These are phyloP conservation scores for Cardamine resedifolia DNA, from an alignment of 345 rosid genomes.

Conservation along the genomic window DNA sequence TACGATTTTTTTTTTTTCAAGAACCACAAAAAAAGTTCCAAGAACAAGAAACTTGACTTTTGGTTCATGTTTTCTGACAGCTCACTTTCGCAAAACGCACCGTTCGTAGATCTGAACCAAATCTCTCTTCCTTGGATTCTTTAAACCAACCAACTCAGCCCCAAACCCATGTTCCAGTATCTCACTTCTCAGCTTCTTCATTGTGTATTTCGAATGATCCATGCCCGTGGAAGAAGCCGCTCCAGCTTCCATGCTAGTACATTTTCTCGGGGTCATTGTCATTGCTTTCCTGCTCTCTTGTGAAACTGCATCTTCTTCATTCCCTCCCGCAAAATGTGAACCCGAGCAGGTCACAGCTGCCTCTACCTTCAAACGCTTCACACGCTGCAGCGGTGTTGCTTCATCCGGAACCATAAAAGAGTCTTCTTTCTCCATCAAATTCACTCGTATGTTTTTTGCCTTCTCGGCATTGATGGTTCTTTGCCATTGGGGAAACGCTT, in stretches of 20 bases:
- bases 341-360: slow-evolving; percentile 24
- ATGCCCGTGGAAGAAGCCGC: slow-evolving; percentile 24
- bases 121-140: slow-evolving; percentile 46
- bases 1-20: background rate
- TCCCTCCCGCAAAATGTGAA: slow-evolving; percentile 17
- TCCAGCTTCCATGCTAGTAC: slow-evolving; percentile 32
- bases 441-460: slow-evolving; percentile 12
- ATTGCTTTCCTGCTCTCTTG: slow-evolving; percentile 26
- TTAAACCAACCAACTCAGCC: slow-evolving; percentile 41
- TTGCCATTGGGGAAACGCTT: slow-evolving; percentile 18
- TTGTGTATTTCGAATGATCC: slow-evolving; percentile 40
- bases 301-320: slow-evolving; percentile 22
- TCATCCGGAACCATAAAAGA: slow-evolving; percentile 18
- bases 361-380: slow-evolving; percentile 45
- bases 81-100: slow-evolving; percentile 35
- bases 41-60: too few relatives aligned
- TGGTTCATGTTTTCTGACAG: background rate
- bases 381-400: slow-evolving; percentile 22
- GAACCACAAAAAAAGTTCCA: background rate
- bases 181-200: slow-evolving; percentile 42
- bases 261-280: slow-evolving; percentile 35
- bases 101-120: slow-evolving; percentile 42
- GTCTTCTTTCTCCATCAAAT: slow-evolving; percentile 28
- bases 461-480: slow-evolving; percentile 31
- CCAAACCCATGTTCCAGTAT: slow-evolving; percentile 44